Percentiles rank a stretch among this genome's conserved stretches.
These are phyloP conservation scores for Exophiala viscosa DNA, from an alignment of 2,329 filamentous ascomycete genomes.

Conservation along the genomic window DNA sequence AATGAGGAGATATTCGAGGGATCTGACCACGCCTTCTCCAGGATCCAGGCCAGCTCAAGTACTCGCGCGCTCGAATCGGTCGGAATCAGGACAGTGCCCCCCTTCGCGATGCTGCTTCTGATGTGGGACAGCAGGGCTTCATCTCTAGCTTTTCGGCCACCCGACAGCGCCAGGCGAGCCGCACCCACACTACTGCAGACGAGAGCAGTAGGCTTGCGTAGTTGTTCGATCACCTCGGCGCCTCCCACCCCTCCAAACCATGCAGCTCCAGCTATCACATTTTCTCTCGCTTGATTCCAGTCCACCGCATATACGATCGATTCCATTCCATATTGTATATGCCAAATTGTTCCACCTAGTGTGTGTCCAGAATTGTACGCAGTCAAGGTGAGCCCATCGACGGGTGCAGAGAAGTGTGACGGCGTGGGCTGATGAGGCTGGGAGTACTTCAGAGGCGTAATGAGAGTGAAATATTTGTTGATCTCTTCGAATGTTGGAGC, in stretches of 20 bases:
- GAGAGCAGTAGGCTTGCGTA: conserved; percentile 88
- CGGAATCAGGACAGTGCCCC: conserved; percentile 88
- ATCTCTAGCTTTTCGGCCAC: conserved; percentile 75
- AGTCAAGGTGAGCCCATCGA: conserved; percentile 89
- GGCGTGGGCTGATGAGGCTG: conserved; percentile 88
- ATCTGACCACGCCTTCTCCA: conserved; percentile 86
- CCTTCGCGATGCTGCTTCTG: conserved; percentile 69
- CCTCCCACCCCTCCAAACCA: conserved; percentile 85
- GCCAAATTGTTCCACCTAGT: conserved; percentile 96
- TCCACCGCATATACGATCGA: conserved; percentile 97
- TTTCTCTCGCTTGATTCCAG: conserved; percentile 97
- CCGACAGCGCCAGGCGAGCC: conserved; percentile 64
- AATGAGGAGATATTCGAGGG: conserved; percentile 49
- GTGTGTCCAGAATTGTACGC: conserved; percentile 97
- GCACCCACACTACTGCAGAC: conserved; percentile 86
- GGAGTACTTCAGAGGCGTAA: conserved; percentile 92
- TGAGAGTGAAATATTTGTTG: conserved; percentile 81
- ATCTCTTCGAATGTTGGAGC: conserved; percentile 85
- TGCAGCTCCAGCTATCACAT: conserved; percentile 86
- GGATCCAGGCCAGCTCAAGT: conserved; percentile 81
- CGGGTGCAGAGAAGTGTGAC: conserved; percentile 80
- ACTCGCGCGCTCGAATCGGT: conserved; percentile 95
- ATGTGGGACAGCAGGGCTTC: conserved; percentile 81
- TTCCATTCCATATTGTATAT: conserved; percentile 93
- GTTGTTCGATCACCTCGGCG: conserved; percentile 86